phyloP scores from a whole-genome alignment of 495 filamentous ascomycete genomes.

The Chaetomium tenue region DNA sequence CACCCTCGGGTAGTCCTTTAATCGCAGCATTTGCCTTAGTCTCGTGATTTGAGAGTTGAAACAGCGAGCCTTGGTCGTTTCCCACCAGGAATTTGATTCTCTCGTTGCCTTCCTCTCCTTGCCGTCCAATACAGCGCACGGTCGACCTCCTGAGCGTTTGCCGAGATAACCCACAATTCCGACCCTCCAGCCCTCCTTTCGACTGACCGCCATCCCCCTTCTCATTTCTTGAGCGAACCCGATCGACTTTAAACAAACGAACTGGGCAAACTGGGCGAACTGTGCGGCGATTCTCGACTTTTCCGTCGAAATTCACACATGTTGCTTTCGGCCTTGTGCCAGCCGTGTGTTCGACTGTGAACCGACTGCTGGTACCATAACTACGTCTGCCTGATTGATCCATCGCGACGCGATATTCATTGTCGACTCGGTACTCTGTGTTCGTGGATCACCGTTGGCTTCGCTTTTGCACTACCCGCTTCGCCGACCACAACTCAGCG shows the following conservation, averaged over 20 bases:
- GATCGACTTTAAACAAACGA: neutral
- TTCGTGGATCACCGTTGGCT: neutral
- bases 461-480: neutral
- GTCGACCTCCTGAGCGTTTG: neutral
- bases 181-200: neutral
- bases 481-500: neutral
- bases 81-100: neutral
- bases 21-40: slow-evolving; percentile 1
- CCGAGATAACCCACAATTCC: slow-evolving; percentile 10
- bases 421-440: neutral
- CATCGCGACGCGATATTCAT: neutral
- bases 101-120: neutral
- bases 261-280: neutral
- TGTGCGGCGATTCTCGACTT: neutral
- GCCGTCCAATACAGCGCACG: neutral
- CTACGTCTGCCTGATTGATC: neutral
- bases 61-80: neutral
- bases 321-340: slow-evolving; percentile 22
- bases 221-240: neutral
- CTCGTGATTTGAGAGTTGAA: neutral
- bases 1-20: neutral
- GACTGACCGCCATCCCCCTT: slow-evolving; percentile 15
- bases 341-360: slow-evolving; percentile 26
- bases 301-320: slow-evolving; percentile 21
- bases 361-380: slow-evolving; percentile 18